phyloP scores from a whole-genome alignment of 495 filamentous ascomycete genomes.

The Aspergillus mulundensis region DNA sequence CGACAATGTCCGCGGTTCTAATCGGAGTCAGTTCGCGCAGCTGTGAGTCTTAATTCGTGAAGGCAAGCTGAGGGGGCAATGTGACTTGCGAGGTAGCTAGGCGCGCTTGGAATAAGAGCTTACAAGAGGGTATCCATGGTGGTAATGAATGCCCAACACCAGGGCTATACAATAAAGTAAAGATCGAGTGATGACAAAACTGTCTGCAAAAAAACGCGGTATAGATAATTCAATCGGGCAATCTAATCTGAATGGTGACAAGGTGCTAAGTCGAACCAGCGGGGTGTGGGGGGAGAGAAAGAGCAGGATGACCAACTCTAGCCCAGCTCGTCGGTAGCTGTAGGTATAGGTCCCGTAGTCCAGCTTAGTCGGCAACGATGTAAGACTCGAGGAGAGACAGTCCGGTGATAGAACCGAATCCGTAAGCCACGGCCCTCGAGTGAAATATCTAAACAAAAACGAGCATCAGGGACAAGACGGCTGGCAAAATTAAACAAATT shows the following conservation, averaged over 20 bases:
- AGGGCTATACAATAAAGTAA: constrained; percentile 3
- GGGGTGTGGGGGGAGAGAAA: constrained; percentile 3
- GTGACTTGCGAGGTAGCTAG: background rate
- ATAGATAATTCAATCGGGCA: background rate
- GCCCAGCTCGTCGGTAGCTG: background rate
- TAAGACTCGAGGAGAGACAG: background rate
- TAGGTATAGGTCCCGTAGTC: background rate
- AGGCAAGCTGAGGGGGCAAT: background rate
- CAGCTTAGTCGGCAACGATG: background rate
- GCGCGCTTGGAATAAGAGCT: constrained; percentile 26
- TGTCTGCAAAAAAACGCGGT: background rate
- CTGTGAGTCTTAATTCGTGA: background rate
- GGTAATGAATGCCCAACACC: background rate
- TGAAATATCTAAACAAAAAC: background rate
- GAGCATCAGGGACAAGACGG: background rate
- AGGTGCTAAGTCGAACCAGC: background rate
- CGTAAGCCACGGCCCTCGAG: background rate
- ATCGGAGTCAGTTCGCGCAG: constrained; percentile 9
- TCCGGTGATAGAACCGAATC: background rate
- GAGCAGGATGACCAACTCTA: too few relatives aligned
- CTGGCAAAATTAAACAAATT: constrained; percentile 1
- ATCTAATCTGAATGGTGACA: background rate
- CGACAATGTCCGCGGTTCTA: constrained; percentile 81
- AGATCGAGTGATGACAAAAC: background rate
- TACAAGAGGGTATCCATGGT: constrained; percentile 80